Evolutionary conservation across 306 rosid genomes (phyloP), one percentile per base, ranked within the genome.

Genomic region (Cicer judaicum): DNA sequence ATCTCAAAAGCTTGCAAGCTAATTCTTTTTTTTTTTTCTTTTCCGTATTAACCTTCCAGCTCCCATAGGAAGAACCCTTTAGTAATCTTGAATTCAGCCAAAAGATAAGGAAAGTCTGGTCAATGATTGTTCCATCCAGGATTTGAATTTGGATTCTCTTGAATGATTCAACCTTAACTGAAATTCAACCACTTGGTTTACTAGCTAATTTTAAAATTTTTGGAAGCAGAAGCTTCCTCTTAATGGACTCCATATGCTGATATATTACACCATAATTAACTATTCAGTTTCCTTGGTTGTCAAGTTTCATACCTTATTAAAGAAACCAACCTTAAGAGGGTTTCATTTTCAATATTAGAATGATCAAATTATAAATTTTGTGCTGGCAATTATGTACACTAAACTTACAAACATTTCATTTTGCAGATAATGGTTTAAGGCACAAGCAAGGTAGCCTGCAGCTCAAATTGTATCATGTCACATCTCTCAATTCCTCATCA

Each of bases 381-480:
- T 39, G 34, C 46, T 55, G 3, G 56, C 18, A 47, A 5, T 8
- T 44, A 39, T 66, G 40, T 49, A 24, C 10, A 24, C 24, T 68
- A 46, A 68, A 64, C 64, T 49, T 70, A 19, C 2, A 9, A 60
- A 46, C 2, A 10, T 16, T 76, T 7, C 42, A 49, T 68, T 72
- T 73, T 75, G 81, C 85, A 88, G 92, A 75, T 44, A 80, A 74
- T 56, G 84, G 64, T 46, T 71, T 85, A 39, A 66, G 34, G 46
- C 67, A 53, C 56, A 79, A 68, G 80, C 71, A 73, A 38, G 42
- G 42, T 10, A 78, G 72, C 76, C 77, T 88, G 64, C 57, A 63
- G 13, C 73, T 88, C n/a, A 66, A 69, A 48, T 21, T 84, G 49
- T 71, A 75, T 15, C 87, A 82, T 82, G 78, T 44, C 4, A 61